Evolutionary conservation across 2,329 filamentous ascomycete species (phyloP), one percentile per base, ranked within the genome.

Genomic region (Penicillium concentricum): DNA sequence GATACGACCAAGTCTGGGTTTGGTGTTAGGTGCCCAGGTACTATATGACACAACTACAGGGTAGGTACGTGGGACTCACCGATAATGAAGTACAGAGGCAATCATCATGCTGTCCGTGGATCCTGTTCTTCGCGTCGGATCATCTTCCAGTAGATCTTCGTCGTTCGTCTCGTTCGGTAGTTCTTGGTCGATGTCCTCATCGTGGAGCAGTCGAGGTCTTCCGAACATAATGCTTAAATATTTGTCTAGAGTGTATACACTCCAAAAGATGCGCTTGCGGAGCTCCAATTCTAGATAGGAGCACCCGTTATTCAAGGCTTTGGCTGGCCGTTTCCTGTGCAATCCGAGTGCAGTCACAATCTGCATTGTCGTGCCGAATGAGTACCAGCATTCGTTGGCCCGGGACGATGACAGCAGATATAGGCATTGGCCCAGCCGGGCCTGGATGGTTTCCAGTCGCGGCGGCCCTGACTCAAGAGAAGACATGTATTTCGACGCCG

Each of bases 211-310:
- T 8, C 83, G 71, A 1, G 85, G 85, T 6, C 85, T 76, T 0
- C 85, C 85, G 30, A 87, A 80, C 18, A 86, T 82, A n/a, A 86
- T 82, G 24, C 83, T 82, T 1, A 88, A 72, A 54, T 87, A 87
- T 49, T 83, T 85, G 65, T 88, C 85, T 1, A 87, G 71, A 0
- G 81, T 82, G 63, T 87, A 88, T 0, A 82, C 80, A 3, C 80
- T 81, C 85, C 85, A 87, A 51, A 89, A 87, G 0, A 84, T 79
- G 8, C 85, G 75, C 55, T 82, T 82, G 1, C 82, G 77, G 41
- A 82, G 81, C 57, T 87, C 83, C 38, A 70, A 60, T n/a, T 76
- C 71, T 16, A 77, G 57, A 47, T 71, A 71, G 2, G 66, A 65
- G 16, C 61, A 65, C 10, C 67, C 65, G 9, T 68, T 69, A 24